Base-by-base conservation (phyloP, 495 filamentous ascomycete genomes). In the Aspergillus bertholletiae region DNA sequence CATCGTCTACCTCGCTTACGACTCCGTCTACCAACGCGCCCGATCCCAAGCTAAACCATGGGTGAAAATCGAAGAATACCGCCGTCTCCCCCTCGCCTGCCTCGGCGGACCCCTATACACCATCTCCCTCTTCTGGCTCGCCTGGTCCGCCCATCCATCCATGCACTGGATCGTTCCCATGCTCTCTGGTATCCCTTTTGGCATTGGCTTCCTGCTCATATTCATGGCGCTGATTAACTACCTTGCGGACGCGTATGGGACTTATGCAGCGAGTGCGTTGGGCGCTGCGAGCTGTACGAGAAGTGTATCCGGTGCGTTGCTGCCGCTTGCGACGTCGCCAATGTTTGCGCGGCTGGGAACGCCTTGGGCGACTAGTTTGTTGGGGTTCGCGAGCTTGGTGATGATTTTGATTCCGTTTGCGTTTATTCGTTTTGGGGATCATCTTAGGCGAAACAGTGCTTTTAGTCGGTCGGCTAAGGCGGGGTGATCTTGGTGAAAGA, bases 161-260 rank as follows among this genome's bases (percentile, higher is more conserved):
- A 59, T 61, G 35, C 64, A 65, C 52, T 66, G 63, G 63, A 55
- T 59, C 35, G 49, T 62, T 1, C 64, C 64, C 18, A 60, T 62
- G 56, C 28, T 55, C 7, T 58, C 62, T 8, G 62, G 62, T 13
- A 35, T 62, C 34, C 45, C 49, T 21, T 67, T 65, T 45, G 65
- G 66, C 23, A 47, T 67, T 6, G 66, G 54, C 30, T 57, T 58
- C 47, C 54, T 60, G 49, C 51, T 60, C 13, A 70, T 70, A 43
- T 71, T 70, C 60, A 66, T 70, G 62, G 64, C 65, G 13, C 53
- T 70, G 37, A 46, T 66, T 17, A 73, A 70, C 56, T 73, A 73
- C 58, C 58, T 73, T n/a, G 59, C 63, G 11, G 69, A 73, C 47
- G 66, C 66, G 27, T 73, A 73, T 47, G 57, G 58, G 21, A 61